phyloP scores from a whole-genome alignment of 805 yeast genomes.

The Sugiyamaella floridensis region DNA sequence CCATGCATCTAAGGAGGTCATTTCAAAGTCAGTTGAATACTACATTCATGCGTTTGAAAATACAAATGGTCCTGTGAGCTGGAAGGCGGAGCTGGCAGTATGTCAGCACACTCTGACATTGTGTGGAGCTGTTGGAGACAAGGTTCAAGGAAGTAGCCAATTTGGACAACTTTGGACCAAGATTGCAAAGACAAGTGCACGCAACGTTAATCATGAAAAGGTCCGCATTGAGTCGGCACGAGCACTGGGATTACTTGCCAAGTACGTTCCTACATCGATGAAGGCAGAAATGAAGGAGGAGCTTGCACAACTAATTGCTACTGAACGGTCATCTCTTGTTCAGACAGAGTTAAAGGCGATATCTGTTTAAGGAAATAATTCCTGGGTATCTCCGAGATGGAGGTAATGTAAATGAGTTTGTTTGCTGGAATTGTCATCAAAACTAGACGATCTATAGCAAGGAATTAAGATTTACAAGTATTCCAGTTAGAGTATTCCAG shows the following conservation, averaged over 20 bases:
- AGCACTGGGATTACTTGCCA: slow-evolving; percentile 28
- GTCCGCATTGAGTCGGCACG: slow-evolving; percentile 47
- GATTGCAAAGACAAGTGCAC: slow-evolving; percentile 5
- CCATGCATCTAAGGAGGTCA: slow-evolving; percentile 10
- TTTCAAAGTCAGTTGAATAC: slow-evolving; percentile 29
- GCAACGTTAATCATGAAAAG: slow-evolving; percentile 37
- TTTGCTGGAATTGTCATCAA: no score
- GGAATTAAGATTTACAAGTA: no score
- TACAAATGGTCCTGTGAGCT: slow-evolving; percentile 37
- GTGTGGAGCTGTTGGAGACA: slow-evolving; percentile 25
- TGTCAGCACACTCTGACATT: slow-evolving; percentile 32
- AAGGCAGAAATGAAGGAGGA: slow-evolving; percentile 8
- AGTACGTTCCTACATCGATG: slow-evolving; percentile 7
- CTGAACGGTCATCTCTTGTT: slow-evolving; percentile 47
- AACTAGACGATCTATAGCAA: no score
- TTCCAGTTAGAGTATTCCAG: no score
- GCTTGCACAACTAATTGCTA: slow-evolving; percentile 22
- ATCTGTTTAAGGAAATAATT: no score
- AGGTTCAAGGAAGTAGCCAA: background rate
- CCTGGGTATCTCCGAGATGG: no score
- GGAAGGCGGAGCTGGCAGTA: slow-evolving; percentile 52
- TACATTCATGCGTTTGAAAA: slow-evolving; percentile 27
- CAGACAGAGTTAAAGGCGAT: slow-evolving; percentile 12
- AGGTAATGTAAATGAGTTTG: no score
- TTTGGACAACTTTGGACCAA: slow-evolving; percentile 12